phyloP scores from a whole-genome alignment of 139 green algal species.

The Mesotaenium endlicherianum region DNA sequence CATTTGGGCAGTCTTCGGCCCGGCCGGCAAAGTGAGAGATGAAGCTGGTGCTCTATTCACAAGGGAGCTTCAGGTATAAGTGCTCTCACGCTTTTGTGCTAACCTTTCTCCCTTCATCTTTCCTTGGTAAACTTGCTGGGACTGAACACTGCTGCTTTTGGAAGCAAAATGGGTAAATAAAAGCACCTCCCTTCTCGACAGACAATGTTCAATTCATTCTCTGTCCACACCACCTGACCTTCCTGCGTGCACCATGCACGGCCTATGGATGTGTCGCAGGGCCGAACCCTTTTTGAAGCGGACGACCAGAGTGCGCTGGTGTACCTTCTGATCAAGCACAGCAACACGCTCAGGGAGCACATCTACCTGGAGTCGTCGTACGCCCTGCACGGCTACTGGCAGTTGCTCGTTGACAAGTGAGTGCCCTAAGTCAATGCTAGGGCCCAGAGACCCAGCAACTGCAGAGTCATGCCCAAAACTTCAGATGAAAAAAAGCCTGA shows the following conservation, averaged over 20 bases:
- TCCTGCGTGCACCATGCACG: no score
- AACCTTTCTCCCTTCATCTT: no score
- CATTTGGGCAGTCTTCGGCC: constrained; percentile 11
- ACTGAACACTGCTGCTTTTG: no score
- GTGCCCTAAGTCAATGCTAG: not conserved
- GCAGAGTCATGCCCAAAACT: not conserved
- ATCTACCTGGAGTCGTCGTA: constrained; percentile 17
- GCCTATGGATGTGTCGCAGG: no score
- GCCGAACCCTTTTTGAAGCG: not conserved
- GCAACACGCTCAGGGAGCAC: not conserved
- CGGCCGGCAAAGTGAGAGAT: not conserved
- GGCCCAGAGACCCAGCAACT: not conserved
- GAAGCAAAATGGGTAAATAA: no score
- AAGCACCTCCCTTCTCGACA: no score
- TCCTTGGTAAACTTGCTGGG: no score
- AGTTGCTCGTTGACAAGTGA: constrained; percentile 11
- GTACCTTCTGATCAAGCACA: constrained; percentile 16
- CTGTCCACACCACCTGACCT: no score
- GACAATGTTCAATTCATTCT: no score
- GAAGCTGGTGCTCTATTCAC: constrained; percentile 26
- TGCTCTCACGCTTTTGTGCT: no score
- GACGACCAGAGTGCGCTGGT: constrained; percentile 41
- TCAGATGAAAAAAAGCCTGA: no score
- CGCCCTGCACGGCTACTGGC: constrained; percentile 25
- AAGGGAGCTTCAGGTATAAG: no score